Percentiles rank a stretch among this genome's conserved stretches.
phyloP scores from a whole-genome alignment of 768 basidiomycete genomes.

The Inosperma sp. region DNA sequence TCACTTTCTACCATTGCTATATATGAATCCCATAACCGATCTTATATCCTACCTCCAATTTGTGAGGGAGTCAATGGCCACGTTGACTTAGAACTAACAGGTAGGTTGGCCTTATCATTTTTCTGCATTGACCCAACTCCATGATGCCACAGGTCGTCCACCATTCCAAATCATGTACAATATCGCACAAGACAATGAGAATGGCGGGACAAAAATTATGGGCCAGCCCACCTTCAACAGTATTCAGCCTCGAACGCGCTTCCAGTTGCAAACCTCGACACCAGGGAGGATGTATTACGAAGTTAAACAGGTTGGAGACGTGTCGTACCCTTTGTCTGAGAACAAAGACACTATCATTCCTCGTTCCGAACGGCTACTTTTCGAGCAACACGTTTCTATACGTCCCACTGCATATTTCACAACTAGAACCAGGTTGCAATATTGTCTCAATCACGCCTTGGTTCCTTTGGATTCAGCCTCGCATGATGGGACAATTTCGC shows the following conservation, averaged over 20 bases:
- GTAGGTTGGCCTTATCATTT: slow-evolving; percentile 35
- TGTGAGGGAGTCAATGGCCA: slow-evolving; percentile 81
- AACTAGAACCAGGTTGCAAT: slow-evolving; percentile 58
- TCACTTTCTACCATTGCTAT: slow-evolving; percentile 51
- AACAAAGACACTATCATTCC: slow-evolving; percentile 61
- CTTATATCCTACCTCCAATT: slow-evolving; percentile 68
- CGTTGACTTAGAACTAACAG: slow-evolving; percentile 79
- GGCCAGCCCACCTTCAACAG: slow-evolving; percentile 82
- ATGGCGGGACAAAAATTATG: slow-evolving; percentile 63
- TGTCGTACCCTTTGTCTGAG: slow-evolving; percentile 73
- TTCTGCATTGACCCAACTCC: neutral
- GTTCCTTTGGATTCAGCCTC: slow-evolving; percentile 47
- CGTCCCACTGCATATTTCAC: slow-evolving; percentile 81
- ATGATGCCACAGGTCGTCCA: slow-evolving; percentile 58
- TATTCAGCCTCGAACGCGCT: slow-evolving; percentile 72
- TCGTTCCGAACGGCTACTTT: slow-evolving; percentile 60
- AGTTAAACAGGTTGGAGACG: slow-evolving; percentile 83
- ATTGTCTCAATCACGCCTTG: slow-evolving; percentile 71
- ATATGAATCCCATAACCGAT: slow-evolving; percentile 63
- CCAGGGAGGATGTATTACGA: slow-evolving; percentile 86
- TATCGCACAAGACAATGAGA: slow-evolving; percentile 63
- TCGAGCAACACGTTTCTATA: slow-evolving; percentile 81
- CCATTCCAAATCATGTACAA: slow-evolving; percentile 94
- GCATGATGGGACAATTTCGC: slow-evolving; percentile 55
- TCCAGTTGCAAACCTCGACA: slow-evolving; percentile 74